phyloP scores from a whole-genome alignment of 2,329 filamentous ascomycete genomes.

The Hysterium pulicare region DNA sequence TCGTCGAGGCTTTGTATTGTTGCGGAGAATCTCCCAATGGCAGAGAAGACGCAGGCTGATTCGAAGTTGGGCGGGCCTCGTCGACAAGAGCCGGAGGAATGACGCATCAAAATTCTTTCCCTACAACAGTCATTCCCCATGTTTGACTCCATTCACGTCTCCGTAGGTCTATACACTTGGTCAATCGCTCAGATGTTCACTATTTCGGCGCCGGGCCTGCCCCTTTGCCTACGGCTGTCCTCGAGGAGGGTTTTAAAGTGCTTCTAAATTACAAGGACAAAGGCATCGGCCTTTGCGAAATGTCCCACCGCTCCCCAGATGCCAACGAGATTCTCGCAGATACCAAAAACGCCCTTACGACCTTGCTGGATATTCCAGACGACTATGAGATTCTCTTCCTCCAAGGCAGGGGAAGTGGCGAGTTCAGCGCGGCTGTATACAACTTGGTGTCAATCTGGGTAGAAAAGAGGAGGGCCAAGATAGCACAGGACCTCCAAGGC shows the following conservation, averaged over 20 bases:
- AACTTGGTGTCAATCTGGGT: conserved; percentile 85
- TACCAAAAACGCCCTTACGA: conserved; percentile 69
- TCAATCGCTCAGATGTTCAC: conserved; percentile 68
- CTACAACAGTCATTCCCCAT: no score
- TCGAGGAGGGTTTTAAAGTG: conserved; percentile 71
- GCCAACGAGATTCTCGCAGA: conserved; percentile 76
- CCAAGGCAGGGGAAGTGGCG: conserved; percentile 79
- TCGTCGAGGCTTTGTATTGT: no score
- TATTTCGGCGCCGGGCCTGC: conserved; percentile 93
- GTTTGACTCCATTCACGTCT: no score
- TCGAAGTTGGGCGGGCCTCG: no score
- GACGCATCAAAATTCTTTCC: no score
- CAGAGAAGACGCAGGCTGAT: no score
- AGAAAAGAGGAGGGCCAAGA: conserved; percentile 59
- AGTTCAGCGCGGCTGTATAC: conserved; percentile 80
- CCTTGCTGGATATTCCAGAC: conserved; percentile 75
- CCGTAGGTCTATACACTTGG: no score
- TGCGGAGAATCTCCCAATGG: no score
- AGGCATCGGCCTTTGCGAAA: conserved; percentile 83
- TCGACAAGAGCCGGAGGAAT: no score
- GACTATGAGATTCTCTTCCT: conserved; percentile 88
- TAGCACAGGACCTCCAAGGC: conserved; percentile 54
- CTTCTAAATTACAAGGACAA: conserved; percentile 78
- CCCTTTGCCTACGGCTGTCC: conserved; percentile 74
- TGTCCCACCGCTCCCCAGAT: conserved; percentile 79